Evolutionary conservation across 2,329 filamentous ascomycete genomes (phyloP).

Genomic region (Beauveria sp.): DNA sequence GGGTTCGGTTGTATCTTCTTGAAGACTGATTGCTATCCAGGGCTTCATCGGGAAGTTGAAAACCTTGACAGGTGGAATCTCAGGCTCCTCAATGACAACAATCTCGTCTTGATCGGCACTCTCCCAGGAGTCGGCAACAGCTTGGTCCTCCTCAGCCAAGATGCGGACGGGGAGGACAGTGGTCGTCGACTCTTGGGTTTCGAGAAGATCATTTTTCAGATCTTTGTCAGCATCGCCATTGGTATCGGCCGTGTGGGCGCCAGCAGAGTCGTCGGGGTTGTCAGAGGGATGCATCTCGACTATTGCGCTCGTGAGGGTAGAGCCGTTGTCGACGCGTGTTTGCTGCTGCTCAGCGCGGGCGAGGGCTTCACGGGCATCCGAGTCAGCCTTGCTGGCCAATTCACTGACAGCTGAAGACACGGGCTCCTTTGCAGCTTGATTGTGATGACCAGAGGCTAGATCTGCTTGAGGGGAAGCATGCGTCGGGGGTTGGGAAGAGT

Average conservation of each 20-base stretch:
- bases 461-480: constrained; percentile 25
- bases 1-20: constrained; percentile 46
- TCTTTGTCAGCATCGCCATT: constrained; percentile 45
- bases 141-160: constrained; percentile 46
- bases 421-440: constrained; percentile 45
- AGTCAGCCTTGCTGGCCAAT: constrained; percentile 47
- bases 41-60: constrained; percentile 96
- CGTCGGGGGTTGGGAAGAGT: constrained; percentile 17
- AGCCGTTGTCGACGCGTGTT: constrained; percentile 39
- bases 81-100: constrained; percentile 58
- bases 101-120: constrained; percentile 69
- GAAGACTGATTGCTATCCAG: constrained; percentile 82
- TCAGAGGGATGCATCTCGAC: constrained; percentile 13
- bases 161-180: constrained; percentile 40
- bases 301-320: constrained; percentile 16
- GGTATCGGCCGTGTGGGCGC: constrained; percentile 38
- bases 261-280: constrained; percentile 21
- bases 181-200: constrained; percentile 22
- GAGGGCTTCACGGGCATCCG: constrained; percentile 57
- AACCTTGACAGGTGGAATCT: constrained; percentile 62
- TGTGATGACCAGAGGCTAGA: constrained; percentile 18
- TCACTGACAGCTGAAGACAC: constrained; percentile 64
- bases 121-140: constrained; percentile 84
- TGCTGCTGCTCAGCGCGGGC: constrained; percentile 46
- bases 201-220: constrained; percentile 32